These are phyloP conservation scores for Solanum phureja DNA, from an alignment of 257 asterid species.

Conservation along the genomic window DNA sequence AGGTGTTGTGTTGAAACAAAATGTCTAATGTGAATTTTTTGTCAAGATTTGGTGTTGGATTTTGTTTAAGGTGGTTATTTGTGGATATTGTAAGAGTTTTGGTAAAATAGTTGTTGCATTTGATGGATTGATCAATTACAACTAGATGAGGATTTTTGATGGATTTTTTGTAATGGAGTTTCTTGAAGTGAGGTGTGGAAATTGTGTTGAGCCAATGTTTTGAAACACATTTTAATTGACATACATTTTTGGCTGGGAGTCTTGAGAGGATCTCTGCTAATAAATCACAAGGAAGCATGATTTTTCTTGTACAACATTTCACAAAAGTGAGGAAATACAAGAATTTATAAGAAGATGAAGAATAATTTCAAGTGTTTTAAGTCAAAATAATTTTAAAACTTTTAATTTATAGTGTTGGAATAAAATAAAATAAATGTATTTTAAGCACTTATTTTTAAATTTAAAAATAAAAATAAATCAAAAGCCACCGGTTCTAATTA, in stretches of 20 bases:
- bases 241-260: neutral
- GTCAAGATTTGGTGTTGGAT: neutral
- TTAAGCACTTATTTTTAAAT: no score
- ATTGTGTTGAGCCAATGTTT: neutral
- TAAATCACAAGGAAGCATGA: neutral
- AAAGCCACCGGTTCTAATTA: no score
- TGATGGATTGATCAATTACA: neutral
- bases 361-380: no score
- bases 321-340: neutral
- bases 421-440: no score
- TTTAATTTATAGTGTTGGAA: no score
- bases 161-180: neutral
- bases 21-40: neutral
- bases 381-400: no score
- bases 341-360: no score
- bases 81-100: neutral
- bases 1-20: neutral
- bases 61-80: neutral
- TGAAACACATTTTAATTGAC: neutral
- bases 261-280: neutral
- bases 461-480: no score
- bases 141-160: neutral
- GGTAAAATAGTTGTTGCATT: neutral
- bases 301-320: neutral
- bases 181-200: neutral